Percentiles rank a stretch among this genome's conserved stretches.
These are phyloP conservation scores for Ogataea zsoltii DNA, from an alignment of 805 yeast genomes.

Conservation along the genomic window DNA sequence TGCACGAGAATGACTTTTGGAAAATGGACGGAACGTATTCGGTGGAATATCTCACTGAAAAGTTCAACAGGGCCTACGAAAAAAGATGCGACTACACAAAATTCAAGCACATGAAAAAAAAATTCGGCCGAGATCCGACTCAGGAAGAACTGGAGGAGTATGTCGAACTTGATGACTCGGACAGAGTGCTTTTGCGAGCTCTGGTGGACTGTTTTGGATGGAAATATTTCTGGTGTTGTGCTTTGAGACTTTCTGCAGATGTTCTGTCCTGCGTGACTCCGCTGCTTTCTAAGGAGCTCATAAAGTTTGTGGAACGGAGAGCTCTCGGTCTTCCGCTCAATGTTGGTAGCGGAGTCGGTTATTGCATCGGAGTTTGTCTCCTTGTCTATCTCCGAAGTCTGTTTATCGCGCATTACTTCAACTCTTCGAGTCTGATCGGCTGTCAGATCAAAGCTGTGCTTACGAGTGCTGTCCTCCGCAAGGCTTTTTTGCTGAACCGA, in stretches of 20 bases:
- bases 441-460: conserved; percentile 66
- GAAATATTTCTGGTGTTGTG: conserved; percentile 41
- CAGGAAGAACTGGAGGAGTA: conserved; percentile 23
- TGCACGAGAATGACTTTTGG: conserved; percentile 62
- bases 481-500: conserved; percentile 60
- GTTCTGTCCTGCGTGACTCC: conserved; percentile 57
- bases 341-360: conserved; percentile 58
- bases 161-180: conserved; percentile 14
- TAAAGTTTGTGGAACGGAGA: conserved; percentile 56
- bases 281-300: conserved; percentile 60
- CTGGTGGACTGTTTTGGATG: conserved; percentile 49
- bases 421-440: conserved; percentile 59
- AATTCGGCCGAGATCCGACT: conserved; percentile 24
- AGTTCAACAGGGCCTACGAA: conserved; percentile 37
- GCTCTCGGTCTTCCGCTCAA: conserved; percentile 41
- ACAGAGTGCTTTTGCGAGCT: conserved; percentile 21
- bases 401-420: conserved; percentile 60
- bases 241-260: conserved; percentile 45
- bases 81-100: conserved; percentile 32
- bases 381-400: conserved; percentile 52
- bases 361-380: conserved; percentile 63
- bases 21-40: conserved; percentile 41
- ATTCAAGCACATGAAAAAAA: conserved; percentile 24
- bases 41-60: conserved; percentile 39
- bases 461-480: conserved; percentile 64